These are phyloP conservation scores for Moesziomyces sp. DNA, from an alignment of 1,284 basidiomycete genomes.

Conservation along the genomic window DNA sequence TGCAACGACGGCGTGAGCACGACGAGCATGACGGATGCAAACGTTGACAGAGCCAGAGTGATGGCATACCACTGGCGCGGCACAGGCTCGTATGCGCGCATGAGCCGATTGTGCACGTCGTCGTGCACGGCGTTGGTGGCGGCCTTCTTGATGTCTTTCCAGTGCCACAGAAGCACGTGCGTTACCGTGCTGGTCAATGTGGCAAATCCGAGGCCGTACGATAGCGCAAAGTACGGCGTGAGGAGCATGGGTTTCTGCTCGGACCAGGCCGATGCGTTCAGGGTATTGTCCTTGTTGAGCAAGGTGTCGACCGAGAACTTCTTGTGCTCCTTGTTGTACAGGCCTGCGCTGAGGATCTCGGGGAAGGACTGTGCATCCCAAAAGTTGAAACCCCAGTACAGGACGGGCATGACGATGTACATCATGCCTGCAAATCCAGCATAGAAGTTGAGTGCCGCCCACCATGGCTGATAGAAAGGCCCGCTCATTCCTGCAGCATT, in stretches of 20 bases:
- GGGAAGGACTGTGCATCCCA: conserved; percentile 68
- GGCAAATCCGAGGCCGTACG: conserved; percentile 70
- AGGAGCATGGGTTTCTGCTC: conserved; percentile 69
- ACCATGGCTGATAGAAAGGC: conserved; percentile 71
- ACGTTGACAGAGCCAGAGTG: conserved; percentile 60
- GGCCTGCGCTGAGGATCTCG: conserved; percentile 69
- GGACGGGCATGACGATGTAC: conserved; percentile 70
- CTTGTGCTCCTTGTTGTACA: conserved; percentile 64
- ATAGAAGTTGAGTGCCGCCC: conserved; percentile 69
- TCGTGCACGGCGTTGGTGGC: conserved; percentile 65
- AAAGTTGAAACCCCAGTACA: conserved; percentile 69
- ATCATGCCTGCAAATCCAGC: conserved; percentile 68
- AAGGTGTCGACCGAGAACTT: conserved; percentile 57
- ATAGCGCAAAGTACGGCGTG: conserved; percentile 70
- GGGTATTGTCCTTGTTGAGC: conserved; percentile 67
- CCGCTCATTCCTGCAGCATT: conserved; percentile 69
- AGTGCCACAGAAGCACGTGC: conserved; percentile 72
- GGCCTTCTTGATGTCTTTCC: conserved; percentile 70
- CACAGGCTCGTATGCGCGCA: conserved; percentile 63
- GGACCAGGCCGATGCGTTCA: conserved; percentile 69
- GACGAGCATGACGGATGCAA: conserved; percentile 69
- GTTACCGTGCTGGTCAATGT: conserved; percentile 70
- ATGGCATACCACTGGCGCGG: conserved; percentile 65
- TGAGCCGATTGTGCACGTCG: conserved; percentile 67
- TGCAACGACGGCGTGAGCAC: conserved; percentile 69